Conservation (phyloP, 345 rosid species). For the Anacardium occidentale region DNA sequence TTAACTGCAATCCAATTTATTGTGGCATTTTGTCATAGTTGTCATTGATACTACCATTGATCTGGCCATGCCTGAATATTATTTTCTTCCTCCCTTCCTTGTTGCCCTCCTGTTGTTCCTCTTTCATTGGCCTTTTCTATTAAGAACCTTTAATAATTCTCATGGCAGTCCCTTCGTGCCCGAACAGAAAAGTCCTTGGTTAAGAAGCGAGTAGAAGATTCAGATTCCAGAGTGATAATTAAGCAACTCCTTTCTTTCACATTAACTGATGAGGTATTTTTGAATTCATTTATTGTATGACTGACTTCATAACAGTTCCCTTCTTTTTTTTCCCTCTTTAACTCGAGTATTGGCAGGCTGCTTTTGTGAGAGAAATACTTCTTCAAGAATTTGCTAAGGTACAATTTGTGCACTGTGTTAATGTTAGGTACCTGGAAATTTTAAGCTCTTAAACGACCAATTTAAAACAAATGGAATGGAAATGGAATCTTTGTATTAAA, state of each 20-base stretch:
- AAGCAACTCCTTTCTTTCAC: conserved; percentile 80
- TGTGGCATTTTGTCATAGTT: not conserved
- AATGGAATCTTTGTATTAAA: too few species aligned
- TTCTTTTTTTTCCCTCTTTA: conserved; percentile 9
- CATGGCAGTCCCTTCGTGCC: conserved; percentile 79
- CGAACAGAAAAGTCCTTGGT: conserved; percentile 56
- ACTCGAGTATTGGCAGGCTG: conserved; percentile 53
- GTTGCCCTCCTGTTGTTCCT: conserved; percentile 4
- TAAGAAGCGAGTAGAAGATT: conserved; percentile 41
- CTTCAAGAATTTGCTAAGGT: conserved; percentile 89
- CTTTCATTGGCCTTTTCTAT: not conserved
- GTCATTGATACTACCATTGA: not conserved
- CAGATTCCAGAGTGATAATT: conserved; percentile 48
- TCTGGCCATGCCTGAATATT: not conserved
- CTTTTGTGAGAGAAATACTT: conserved; percentile 80
- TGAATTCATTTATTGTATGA: not conserved
- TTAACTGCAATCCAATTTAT: not conserved
- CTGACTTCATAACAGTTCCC: not conserved
- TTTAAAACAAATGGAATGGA: too few species aligned
- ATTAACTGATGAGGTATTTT: conserved; percentile 62
- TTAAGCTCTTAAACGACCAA: too few species aligned
- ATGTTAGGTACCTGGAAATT: not conserved
- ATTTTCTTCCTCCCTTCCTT: not conserved
- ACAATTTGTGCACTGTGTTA: conserved; percentile 13
- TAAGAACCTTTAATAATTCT: conserved; percentile 7